These are phyloP conservation scores for Linanthus parryae DNA, from an alignment of 148 eudicot species.

Conservation along the genomic window DNA sequence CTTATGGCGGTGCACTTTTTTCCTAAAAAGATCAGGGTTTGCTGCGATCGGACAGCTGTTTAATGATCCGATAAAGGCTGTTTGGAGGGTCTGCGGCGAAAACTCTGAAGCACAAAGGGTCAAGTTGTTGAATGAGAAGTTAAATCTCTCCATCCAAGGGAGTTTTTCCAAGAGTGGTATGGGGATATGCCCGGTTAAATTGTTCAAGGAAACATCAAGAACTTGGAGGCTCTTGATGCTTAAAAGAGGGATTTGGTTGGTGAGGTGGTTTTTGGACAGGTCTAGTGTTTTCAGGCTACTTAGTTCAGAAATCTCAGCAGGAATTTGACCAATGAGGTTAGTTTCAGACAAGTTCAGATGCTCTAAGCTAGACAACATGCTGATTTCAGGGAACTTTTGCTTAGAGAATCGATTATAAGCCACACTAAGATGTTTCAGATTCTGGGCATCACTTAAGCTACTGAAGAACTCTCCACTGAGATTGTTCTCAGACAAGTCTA, in stretches of 20 bases:
- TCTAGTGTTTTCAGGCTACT: conserved; percentile 34
- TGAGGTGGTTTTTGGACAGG: conserved; percentile 42
- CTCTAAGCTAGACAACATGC: conserved; percentile 32
- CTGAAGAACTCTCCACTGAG: conserved; percentile 38
- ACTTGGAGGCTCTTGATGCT: conserved; percentile 24
- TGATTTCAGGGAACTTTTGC: conserved; percentile 29
- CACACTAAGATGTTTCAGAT: conserved; percentile 51
- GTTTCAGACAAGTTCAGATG: conserved; percentile 51
- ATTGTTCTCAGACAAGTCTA: conserved; percentile 51
- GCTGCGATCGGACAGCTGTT: conserved; percentile 62
- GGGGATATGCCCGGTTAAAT: conserved; percentile 47
- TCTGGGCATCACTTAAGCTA: conserved; percentile 28
- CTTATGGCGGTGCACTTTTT: conserved; percentile 25
- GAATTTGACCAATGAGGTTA: conserved; percentile 36
- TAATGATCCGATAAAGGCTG: conserved; percentile 41
- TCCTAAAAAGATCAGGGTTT: conserved; percentile 38
- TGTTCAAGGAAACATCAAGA: conserved; percentile 52
- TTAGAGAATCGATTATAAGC: conserved; percentile 42
- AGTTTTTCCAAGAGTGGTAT: conserved; percentile 24
- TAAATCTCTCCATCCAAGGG: conserved; percentile 43
- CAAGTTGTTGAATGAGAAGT: conserved; percentile 57
- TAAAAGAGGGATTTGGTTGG: conserved; percentile 29
- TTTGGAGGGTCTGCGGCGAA: conserved; percentile 25
- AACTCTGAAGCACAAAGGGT: conserved; percentile 34
- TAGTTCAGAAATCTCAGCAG: conserved; percentile 25